A percentile compares a stretch with the other conserved stretches of the same genome.
Evolutionary conservation across 305 asterid genomes (phyloP).

Genomic region (Solanum chacoense): DNA sequence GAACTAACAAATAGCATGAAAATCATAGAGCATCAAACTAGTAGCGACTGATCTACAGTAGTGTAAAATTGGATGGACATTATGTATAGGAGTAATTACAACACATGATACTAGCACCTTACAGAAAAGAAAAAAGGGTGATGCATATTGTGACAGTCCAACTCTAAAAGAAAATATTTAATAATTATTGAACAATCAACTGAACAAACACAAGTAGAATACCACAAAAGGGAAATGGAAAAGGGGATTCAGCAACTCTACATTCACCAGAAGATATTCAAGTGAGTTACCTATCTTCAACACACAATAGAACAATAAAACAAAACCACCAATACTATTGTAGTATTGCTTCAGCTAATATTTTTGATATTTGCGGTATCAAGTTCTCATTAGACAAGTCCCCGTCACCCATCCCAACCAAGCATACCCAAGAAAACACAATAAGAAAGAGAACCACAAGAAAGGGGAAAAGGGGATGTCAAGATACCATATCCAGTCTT

Average conservation of each 20-base stretch:
- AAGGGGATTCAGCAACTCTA: not conserved
- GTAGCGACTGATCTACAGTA: not conserved
- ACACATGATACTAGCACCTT: not conserved
- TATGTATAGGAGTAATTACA: not conserved
- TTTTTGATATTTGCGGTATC: not conserved
- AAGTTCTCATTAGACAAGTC: not conserved
- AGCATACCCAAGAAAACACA: not conserved
- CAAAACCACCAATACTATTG: not conserved
- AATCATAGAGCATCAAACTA: not conserved
- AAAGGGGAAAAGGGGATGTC: not conserved
- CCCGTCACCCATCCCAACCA: not conserved
- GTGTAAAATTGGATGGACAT: not conserved
- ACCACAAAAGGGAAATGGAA: not conserved
- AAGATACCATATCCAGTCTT: constrained; percentile 82
- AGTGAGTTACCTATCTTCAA: not conserved
- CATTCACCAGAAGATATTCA: not conserved
- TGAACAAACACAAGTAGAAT: not conserved
- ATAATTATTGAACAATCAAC: not conserved
- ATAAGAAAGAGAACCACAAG: not conserved
- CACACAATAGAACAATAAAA: not conserved
- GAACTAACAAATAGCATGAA: not conserved
- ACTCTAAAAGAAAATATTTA: not conserved
- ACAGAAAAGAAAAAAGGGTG: not conserved
- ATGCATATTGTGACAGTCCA: not conserved
- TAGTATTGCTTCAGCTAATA: not conserved